These are phyloP conservation scores for Boechera divaricarpa DNA, from an alignment of 345 rosid species.

Conservation along the genomic window DNA sequence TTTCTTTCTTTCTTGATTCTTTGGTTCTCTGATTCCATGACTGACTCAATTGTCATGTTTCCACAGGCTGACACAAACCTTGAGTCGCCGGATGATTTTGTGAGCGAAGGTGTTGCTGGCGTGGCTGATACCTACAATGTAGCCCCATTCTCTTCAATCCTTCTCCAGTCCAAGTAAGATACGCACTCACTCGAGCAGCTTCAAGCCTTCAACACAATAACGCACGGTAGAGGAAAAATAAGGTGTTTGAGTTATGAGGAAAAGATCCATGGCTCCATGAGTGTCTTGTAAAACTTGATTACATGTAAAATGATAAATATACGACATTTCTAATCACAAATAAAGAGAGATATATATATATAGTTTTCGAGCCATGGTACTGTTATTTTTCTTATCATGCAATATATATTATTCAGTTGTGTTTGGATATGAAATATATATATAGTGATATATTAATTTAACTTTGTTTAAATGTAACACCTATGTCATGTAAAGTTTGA, in stretches of 20 bases:
- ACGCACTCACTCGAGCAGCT: constrained; percentile 25
- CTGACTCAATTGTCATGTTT: background rate
- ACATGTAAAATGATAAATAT: background rate
- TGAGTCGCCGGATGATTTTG: constrained; percentile 66
- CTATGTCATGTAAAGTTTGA: background rate
- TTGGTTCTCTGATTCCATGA: constrained; percentile 15
- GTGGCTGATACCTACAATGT: constrained; percentile 59
- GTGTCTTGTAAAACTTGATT: background rate
- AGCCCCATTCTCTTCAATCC: constrained; percentile 73
- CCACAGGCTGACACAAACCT: constrained; percentile 88
- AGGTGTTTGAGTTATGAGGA: constrained; percentile 8
- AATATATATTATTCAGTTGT: background rate
- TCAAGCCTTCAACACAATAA: background rate
- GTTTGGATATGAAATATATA: background rate
- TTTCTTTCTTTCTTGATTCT: constrained; percentile 17
- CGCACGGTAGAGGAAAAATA: background rate
- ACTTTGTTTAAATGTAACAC: background rate
- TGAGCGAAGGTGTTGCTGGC: constrained; percentile 67
- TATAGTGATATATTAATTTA: background rate
- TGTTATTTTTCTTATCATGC: too few relatives aligned
- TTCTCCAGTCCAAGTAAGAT: constrained; percentile 67
- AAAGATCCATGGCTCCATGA: background rate
- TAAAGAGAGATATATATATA: background rate
- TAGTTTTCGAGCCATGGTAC: too few relatives aligned
- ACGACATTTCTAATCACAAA: background rate